Conservation (phyloP, 139 green algal species). For the Chlamydomonas asymmetrica region DNA sequence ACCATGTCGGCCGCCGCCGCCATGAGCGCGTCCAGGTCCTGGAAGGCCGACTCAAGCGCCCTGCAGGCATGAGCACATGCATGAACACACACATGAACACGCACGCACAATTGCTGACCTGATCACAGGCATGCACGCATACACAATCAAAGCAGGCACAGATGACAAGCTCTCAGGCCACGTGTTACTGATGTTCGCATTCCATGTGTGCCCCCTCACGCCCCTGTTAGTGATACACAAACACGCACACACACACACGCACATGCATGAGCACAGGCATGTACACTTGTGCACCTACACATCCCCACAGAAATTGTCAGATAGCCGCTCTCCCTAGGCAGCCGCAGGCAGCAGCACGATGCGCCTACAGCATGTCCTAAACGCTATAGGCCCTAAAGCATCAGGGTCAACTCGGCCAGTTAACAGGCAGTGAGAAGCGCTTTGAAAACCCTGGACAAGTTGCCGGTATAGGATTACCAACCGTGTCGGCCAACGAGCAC, state of each 20-base stretch:
- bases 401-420: too few species aligned
- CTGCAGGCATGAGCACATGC: not conserved
- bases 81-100: not conserved
- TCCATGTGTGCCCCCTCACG: not conserved
- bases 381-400: too few species aligned
- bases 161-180: not conserved
- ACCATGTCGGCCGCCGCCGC: slow-evolving; percentile 81
- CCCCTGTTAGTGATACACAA: not conserved
- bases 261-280: too few species aligned
- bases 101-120: not conserved
- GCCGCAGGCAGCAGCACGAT: too few species aligned
- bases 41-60: slow-evolving; percentile 60
- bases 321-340: too few species aligned
- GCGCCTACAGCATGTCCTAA: too few species aligned
- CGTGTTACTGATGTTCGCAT: not conserved
- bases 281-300: too few species aligned
- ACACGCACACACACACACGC: not conserved
- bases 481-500: too few species aligned
- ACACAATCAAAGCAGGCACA: not conserved
- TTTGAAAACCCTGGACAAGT: too few species aligned
- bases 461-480: too few species aligned
- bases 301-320: too few species aligned
- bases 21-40: slow-evolving; percentile 81
- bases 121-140: not conserved
- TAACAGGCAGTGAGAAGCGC: too few species aligned